Evolutionary conservation across 805 yeast species (phyloP).

Genomic region (Candida nitratophila): DNA sequence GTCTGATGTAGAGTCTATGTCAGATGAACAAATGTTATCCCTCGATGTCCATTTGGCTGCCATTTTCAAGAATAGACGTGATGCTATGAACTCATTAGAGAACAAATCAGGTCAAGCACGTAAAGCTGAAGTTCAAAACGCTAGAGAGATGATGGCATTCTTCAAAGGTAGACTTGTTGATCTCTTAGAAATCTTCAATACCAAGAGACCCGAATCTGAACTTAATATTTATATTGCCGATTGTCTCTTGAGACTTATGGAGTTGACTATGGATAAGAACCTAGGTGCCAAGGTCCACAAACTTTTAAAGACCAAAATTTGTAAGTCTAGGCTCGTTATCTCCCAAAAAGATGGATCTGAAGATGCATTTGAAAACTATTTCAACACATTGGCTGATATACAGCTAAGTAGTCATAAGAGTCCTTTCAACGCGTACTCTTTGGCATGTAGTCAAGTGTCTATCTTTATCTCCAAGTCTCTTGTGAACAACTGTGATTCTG

Average conservation of each 20-base stretch:
- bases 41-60: constrained; percentile 76
- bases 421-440: constrained; percentile 39
- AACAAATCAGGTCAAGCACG: constrained; percentile 55
- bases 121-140: constrained; percentile 68
- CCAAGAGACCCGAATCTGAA: constrained; percentile 33
- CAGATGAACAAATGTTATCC: constrained; percentile 95
- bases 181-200: constrained; percentile 57
- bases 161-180: constrained; percentile 78
- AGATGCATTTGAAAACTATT: constrained; percentile 7
- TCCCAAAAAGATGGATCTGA: constrained; percentile 2
- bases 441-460: constrained; percentile 61
- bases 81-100: constrained; percentile 42
- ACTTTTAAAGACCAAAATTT: constrained; percentile 52
- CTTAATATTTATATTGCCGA: constrained; percentile 37
- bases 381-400: constrained; percentile 28
- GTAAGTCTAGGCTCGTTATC: constrained; percentile 30
- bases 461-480: constrained; percentile 56
- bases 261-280: constrained; percentile 59
- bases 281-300: constrained; percentile 73
- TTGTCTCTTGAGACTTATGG: constrained; percentile 56
- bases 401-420: constrained; percentile 38
- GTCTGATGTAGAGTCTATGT: constrained; percentile 76
- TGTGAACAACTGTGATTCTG: constrained; percentile 28
- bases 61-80: constrained; percentile 79
- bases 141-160: constrained; percentile 69